A percentile compares a stretch with the other conserved stretches of the same genome.
These are phyloP conservation scores for Cystobasidium tubakii DNA, from an alignment of 768 basidiomycete genomes.

Conservation along the genomic window DNA sequence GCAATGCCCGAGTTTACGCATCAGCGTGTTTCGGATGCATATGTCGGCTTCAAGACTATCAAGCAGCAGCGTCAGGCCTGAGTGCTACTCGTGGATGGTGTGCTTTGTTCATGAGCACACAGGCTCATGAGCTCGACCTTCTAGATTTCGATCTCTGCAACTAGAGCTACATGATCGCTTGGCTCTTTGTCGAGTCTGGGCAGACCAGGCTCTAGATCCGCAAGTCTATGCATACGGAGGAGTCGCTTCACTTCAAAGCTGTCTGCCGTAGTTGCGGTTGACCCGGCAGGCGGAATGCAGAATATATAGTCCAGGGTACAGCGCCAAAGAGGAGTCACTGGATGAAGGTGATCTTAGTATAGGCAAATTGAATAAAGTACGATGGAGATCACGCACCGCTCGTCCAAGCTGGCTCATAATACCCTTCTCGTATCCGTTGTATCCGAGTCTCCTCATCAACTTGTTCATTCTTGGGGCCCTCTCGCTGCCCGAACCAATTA, in stretches of 20 bases:
- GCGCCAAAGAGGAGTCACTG: constrained; percentile 37
- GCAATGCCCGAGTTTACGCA: constrained; percentile 40
- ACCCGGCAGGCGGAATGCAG: constrained; percentile 19
- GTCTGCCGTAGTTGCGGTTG: neutral
- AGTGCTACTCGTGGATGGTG: neutral
- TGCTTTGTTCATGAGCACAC: neutral
- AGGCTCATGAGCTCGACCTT: no score
- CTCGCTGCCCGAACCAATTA: constrained; percentile 13
- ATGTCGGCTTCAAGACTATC: constrained; percentile 20
- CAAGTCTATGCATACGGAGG: constrained; percentile 16
- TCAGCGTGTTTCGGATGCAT: constrained; percentile 22
- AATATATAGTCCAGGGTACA: constrained; percentile 40
- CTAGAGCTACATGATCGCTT: constrained; percentile 31
- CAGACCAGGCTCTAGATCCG: constrained; percentile 35
- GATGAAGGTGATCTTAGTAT: neutral
- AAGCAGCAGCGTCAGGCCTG: constrained; percentile 22
- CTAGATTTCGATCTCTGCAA: constrained; percentile 29
- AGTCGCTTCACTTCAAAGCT: constrained; percentile 23
- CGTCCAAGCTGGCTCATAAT: constrained; percentile 35
- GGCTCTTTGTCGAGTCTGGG: constrained; percentile 28
- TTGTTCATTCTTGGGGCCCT: neutral
- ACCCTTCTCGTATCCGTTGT: constrained; percentile 17
- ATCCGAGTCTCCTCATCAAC: neutral
- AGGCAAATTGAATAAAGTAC: neutral
- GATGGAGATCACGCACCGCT: constrained; percentile 16